These are phyloP conservation scores for Athelia sp. DNA, from an alignment of 1,284 basidiomycete genomes.

Conservation along the genomic window DNA sequence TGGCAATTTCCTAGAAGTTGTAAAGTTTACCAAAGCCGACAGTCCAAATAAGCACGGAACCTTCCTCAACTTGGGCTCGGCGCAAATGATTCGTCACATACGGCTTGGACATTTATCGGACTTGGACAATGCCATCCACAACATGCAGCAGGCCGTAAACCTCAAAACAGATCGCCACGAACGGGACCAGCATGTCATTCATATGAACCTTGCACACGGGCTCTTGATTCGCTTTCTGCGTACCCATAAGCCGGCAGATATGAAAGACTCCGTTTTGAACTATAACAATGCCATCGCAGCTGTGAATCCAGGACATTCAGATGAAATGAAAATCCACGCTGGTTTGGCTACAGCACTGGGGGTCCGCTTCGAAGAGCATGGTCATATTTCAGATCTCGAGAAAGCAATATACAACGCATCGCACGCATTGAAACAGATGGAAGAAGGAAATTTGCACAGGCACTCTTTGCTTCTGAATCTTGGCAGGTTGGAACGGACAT, in stretches of 20 bases:
- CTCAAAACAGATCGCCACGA: not conserved
- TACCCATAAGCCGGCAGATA: not conserved
- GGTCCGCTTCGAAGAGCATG: not conserved
- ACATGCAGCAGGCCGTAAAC: not conserved
- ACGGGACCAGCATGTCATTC: not conserved
- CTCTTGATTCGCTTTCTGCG: not conserved
- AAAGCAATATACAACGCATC: not conserved
- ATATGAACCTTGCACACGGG: not conserved
- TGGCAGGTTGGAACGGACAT: no score
- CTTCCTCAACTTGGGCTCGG: not conserved
- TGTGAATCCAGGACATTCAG: not conserved
- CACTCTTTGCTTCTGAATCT: no score
- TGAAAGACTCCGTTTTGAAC: not conserved
- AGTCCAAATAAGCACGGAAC: not conserved
- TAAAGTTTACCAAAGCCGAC: not conserved
- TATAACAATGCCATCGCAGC: not conserved
- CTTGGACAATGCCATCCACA: not conserved
- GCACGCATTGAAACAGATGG: not conserved
- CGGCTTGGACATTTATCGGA: not conserved
- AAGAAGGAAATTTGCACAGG: not conserved
- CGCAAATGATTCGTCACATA: not conserved
- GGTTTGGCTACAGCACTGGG: not conserved
- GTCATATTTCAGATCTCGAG: not conserved
- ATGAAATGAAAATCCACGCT: not conserved
- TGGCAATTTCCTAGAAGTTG: not conserved